Evolutionary conservation across 2,329 filamentous ascomycete species (phyloP).

Genomic region (Stagonosporopsis tanaceti): DNA sequence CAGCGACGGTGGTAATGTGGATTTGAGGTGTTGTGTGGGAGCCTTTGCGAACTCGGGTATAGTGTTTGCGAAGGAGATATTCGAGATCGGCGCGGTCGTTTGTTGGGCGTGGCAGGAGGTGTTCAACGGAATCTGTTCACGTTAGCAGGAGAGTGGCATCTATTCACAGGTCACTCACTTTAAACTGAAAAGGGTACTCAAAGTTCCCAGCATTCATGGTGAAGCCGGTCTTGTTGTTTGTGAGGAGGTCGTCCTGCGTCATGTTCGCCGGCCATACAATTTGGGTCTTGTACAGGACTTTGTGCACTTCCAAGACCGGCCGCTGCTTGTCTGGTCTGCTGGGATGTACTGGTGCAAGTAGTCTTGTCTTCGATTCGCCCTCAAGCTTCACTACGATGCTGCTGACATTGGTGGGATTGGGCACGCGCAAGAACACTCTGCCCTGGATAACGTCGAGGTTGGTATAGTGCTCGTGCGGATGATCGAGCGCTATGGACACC

Average conservation of each 20-base stretch:
- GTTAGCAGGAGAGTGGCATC: not conserved
- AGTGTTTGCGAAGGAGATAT: slow-evolving; percentile 54
- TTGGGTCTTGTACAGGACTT: slow-evolving; percentile 76
- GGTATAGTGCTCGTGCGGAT: slow-evolving; percentile 74
- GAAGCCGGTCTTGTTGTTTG: slow-evolving; percentile 57
- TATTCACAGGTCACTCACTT: slow-evolving; percentile 61
- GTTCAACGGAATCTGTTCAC: slow-evolving; percentile 67
- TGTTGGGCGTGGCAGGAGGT: slow-evolving; percentile 65
- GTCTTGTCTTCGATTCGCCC: slow-evolving; percentile 75
- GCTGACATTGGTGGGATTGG: slow-evolving; percentile 56
- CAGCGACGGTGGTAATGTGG: slow-evolving; percentile 86
- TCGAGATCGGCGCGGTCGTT: slow-evolving; percentile 49
- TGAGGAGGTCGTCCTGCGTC: slow-evolving; percentile 48
- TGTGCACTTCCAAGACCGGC: slow-evolving; percentile 61
- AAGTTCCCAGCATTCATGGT: slow-evolving; percentile 74
- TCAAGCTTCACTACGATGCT: slow-evolving; percentile 81
- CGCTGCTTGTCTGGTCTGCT: slow-evolving; percentile 53
- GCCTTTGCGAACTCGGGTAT: slow-evolving; percentile 56
- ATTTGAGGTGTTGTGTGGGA: slow-evolving; percentile 73
- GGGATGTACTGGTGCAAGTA: slow-evolving; percentile 60
- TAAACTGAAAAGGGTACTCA: slow-evolving; percentile 80
- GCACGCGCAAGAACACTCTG: slow-evolving; percentile 55
- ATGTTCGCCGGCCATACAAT: slow-evolving; percentile 73
- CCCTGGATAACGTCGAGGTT: slow-evolving; percentile 79
- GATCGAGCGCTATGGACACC: slow-evolving; percentile 71